Conservation (phyloP, 2,329 filamentous ascomycete genomes). For the Penicillium sp. region DNA sequence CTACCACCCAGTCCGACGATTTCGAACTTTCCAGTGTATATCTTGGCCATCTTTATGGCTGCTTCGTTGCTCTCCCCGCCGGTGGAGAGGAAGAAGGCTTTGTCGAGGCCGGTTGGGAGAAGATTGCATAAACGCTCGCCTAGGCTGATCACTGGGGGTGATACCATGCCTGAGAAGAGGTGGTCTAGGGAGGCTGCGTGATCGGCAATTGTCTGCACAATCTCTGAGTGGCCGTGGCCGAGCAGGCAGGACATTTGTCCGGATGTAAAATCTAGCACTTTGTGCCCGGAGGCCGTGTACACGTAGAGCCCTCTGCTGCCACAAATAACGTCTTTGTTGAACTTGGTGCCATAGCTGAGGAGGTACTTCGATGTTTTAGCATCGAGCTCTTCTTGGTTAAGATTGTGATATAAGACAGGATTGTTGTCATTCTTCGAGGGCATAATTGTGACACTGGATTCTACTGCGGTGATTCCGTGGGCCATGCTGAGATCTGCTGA, state of each 20-base stretch:
- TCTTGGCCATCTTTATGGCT: constrained; percentile 63
- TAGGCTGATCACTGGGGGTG: constrained; percentile 54
- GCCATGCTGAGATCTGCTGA: neutral
- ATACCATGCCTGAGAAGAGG: constrained; percentile 60
- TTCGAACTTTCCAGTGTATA: constrained; percentile 63
- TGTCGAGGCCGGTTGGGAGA: constrained; percentile 48
- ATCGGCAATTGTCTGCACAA: constrained; percentile 53
- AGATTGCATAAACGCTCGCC: constrained; percentile 51
- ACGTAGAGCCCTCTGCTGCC: constrained; percentile 9
- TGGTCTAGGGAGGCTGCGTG: constrained; percentile 56
- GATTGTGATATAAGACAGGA: neutral
- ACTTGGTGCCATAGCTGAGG: constrained; percentile 9
- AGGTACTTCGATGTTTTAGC: constrained; percentile 5
- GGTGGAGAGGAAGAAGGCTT: constrained; percentile 58
- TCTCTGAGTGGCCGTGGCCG: constrained; percentile 57
- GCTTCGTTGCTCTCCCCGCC: constrained; percentile 60
- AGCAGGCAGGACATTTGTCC: constrained; percentile 60
- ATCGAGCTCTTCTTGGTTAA: constrained; percentile 5
- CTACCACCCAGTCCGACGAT: constrained; percentile 58
- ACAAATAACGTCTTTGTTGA: constrained; percentile 13
- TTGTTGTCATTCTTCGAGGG: neutral
- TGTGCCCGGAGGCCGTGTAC: constrained; percentile 6
- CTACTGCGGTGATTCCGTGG: no score
- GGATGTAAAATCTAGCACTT: constrained; percentile 58
- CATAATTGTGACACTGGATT: neutral